Conservation (phyloP, 345 rosid species). For the Brassica rapa region DNA sequence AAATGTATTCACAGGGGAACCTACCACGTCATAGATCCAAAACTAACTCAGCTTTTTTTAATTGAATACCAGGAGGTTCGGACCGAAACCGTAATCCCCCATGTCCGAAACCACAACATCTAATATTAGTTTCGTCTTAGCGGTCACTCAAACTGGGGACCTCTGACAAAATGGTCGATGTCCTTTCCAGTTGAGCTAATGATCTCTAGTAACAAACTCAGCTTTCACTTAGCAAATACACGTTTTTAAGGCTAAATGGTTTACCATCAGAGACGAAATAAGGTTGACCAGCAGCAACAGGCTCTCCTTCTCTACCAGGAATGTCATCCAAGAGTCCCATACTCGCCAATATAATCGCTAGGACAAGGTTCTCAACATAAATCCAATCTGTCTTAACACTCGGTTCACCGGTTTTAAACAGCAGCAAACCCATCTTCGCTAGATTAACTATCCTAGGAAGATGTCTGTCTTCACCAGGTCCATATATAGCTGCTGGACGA, state of each 20-base stretch:
- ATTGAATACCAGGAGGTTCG: too few species aligned
- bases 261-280: slow-evolving; percentile 96
- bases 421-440: slow-evolving; percentile 67
- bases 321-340: slow-evolving; percentile 91
- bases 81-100: too few species aligned
- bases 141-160: too few species aligned
- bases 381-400: slow-evolving; percentile 87
- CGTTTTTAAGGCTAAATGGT: neutral
- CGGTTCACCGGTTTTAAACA: slow-evolving; percentile 65
- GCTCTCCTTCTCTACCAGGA: slow-evolving; percentile 63
- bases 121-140: too few species aligned
- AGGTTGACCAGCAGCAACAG: slow-evolving; percentile 90
- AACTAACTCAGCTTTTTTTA: neutral
- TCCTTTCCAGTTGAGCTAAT: too few species aligned
- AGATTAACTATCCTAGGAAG: slow-evolving; percentile 77
- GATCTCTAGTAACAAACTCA: neutral
- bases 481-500: slow-evolving; percentile 94
- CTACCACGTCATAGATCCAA: slow-evolving; percentile 41
- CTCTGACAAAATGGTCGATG: too few species aligned
- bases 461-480: slow-evolving; percentile 94
- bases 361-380: slow-evolving; percentile 81
- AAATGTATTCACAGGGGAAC: slow-evolving; percentile 79
- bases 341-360: slow-evolving; percentile 77
- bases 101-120: too few species aligned
- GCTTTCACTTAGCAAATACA: neutral